Evolutionary conservation across 2,329 filamentous ascomycete genomes (phyloP), one percentile per base, ranked within the genome.

Genomic region (Monosporascus ibericus): DNA sequence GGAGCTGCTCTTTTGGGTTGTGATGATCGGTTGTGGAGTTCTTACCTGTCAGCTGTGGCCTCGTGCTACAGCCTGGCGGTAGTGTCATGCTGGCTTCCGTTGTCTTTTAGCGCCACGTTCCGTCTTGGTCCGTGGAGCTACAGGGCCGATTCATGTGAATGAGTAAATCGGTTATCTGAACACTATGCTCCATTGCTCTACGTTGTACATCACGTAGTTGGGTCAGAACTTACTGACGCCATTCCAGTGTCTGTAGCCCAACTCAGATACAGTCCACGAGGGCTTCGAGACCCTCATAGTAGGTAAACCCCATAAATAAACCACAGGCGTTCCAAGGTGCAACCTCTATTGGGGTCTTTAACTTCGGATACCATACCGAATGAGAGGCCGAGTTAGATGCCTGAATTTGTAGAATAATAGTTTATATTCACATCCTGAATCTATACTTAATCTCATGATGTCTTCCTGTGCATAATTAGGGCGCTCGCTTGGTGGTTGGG

Each of bases 21-120:
- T 75, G 71, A 89, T 77, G 86, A 89, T 71, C 68, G 79, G 86
- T 88, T 85, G 86, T 89, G 85, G 82, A 88, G 86, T 87, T 82
- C 68, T 74, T 68, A 68, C 62, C 65, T 65, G 61, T 64, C 61
- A 59, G 20, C 50, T 53, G 30, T 18, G 58, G 59, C 66, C 58
- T 65, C 60, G 60, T 53, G 58, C 57, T 60, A 49, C 53, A 48
- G 58, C 51, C 58, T 50, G 55, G 60, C 64, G 52, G 56, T 60
- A 68, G 70, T 69, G 72, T 83, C n/a, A 84, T 83, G 62, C 75
- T 75, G 76, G 79, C 78, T 86, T 78, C 73, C 74, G 84, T 75
- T 81, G 74, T 67, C 69, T 65, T 68, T 64, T 62, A 61, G 57
- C 64, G 67, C 63, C 70, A 64, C 72, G 73, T 71, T 73, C 73